Base-by-base conservation (phyloP, 805 yeast genomes). In the Ogataea siamensis region DNA sequence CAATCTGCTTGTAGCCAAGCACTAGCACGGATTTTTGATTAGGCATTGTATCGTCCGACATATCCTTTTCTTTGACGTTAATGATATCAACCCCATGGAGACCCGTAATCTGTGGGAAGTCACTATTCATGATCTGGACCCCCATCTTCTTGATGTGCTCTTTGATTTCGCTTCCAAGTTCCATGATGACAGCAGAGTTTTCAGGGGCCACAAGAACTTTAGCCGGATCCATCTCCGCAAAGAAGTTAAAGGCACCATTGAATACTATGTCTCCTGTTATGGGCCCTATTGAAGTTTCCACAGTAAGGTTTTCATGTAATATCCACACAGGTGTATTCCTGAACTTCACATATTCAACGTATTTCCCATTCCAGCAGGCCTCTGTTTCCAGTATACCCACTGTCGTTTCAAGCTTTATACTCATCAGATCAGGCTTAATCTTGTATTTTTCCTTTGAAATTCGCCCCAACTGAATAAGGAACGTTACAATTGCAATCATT, bases 201-300 rank as follows among this genome's bases (percentile, higher is more conserved):
- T 45, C 49, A 3, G 52, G 38, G n/a, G 29, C 30, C n/a, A 55
- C 43, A 20, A 37, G 37, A 3, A 53, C 10, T 7, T 33, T 28
- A 5, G 32, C 36, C 11, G 41, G 30, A 7, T 33, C 33, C 5
- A 47, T 33, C 27, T 53, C 54, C 1, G 43, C 40, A 22, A 52
- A 53, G 29, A 40, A 53, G 30, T 55, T 52, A 31, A 54, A 51
- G 3, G 57, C 60, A 7, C 60, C 60, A 26, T 53, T 53, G 35
- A 51, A 55, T 1, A 51, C 56, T 20, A 55, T 47, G 37, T 55
- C 60, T 13, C 60, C 60, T 5, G 12, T 38, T 7, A 55, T 28
- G 5, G 39, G 27, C 5, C 58, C 58, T 7, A 40, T 19, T 5
- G 38, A 32, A 3, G 54, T 47, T 2, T 34, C 12, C 3, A 54